Evolutionary conservation across 2,329 filamentous ascomycete species (phyloP).

Genomic region (Epichloe bromicola): DNA sequence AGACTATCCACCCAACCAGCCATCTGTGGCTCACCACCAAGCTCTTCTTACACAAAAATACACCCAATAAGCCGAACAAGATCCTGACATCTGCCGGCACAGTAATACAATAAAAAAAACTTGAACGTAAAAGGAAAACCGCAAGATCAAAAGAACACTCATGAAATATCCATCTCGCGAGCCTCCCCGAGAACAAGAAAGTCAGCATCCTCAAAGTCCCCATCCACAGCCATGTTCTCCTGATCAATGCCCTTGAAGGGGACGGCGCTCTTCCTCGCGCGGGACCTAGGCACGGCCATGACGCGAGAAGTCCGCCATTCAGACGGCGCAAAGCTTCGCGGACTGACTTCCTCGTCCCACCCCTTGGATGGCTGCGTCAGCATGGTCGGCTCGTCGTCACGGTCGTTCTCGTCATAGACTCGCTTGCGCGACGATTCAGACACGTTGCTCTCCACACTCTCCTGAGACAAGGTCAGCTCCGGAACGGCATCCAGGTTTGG

Average conservation of each 20-base stretch:
- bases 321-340: slow-evolving; percentile 24
- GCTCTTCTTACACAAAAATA: neutral
- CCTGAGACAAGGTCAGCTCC: slow-evolving; percentile 41
- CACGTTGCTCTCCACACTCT: slow-evolving; percentile 30
- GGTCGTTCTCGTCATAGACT: slow-evolving; percentile 30
- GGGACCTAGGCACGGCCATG: slow-evolving; percentile 34
- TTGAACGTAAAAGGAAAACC: neutral
- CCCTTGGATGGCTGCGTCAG: slow-evolving; percentile 9
- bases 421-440: slow-evolving; percentile 32
- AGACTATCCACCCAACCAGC: neutral
- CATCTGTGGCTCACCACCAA: neutral
- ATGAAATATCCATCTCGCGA: slow-evolving; percentile 27
- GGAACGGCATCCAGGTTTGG: slow-evolving; percentile 29
- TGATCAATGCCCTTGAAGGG: slow-evolving; percentile 21
- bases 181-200: slow-evolving; percentile 41
- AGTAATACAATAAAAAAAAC: neutral
- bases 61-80: neutral
- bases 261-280: slow-evolving; percentile 13
- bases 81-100: neutral
- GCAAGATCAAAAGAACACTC: neutral
- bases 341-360: slow-evolving; percentile 27
- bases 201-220: slow-evolving; percentile 57
- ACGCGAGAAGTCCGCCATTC: slow-evolving; percentile 28
- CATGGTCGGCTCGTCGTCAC: slow-evolving; percentile 11
- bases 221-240: slow-evolving; percentile 32